A percentile compares a stretch with the other conserved stretches of the same genome.
Conservation (phyloP, 192 early-diverging fungal species). For the Coemansia sp. region DNA sequence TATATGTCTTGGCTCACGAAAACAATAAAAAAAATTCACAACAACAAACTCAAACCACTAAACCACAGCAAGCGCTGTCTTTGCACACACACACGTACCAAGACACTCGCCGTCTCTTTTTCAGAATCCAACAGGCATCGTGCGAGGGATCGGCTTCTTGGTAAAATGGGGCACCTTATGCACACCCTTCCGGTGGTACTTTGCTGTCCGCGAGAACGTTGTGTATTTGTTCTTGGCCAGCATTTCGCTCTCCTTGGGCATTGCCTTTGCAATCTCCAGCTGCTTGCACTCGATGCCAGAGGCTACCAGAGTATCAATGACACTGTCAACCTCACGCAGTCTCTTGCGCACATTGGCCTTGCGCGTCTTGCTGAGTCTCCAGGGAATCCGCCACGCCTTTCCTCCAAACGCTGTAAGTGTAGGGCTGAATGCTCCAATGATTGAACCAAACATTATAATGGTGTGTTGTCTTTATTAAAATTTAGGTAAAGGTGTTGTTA, state of each 20-base stretch:
- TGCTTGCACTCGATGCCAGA: conserved; percentile 76
- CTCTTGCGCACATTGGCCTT: conserved; percentile 87
- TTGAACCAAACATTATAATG: conserved; percentile 38
- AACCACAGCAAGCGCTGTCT: background rate
- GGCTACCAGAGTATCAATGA: conserved; percentile 61
- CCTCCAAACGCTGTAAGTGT: conserved; percentile 37
- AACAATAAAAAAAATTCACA: background rate
- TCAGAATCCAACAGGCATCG: conserved; percentile 68
- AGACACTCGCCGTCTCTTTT: too few species aligned
- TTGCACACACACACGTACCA: too few species aligned
- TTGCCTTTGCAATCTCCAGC: conserved; percentile 53
- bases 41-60: background rate
- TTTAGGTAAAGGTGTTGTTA: background rate
- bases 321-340: conserved; percentile 72
- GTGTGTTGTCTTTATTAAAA: background rate
- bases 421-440: conserved; percentile 41
- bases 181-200: conserved; percentile 70
- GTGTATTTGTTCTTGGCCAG: conserved; percentile 77
- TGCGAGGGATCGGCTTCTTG: conserved; percentile 67
- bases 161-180: conserved; percentile 87
- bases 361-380: conserved; percentile 67
- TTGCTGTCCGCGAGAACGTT: conserved; percentile 68
- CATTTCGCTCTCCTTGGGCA: conserved; percentile 72
- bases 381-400: conserved; percentile 55
- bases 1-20: too few species aligned